phyloP scores from a whole-genome alignment of 148 eudicot genomes.

The Camellia granthamiana region DNA sequence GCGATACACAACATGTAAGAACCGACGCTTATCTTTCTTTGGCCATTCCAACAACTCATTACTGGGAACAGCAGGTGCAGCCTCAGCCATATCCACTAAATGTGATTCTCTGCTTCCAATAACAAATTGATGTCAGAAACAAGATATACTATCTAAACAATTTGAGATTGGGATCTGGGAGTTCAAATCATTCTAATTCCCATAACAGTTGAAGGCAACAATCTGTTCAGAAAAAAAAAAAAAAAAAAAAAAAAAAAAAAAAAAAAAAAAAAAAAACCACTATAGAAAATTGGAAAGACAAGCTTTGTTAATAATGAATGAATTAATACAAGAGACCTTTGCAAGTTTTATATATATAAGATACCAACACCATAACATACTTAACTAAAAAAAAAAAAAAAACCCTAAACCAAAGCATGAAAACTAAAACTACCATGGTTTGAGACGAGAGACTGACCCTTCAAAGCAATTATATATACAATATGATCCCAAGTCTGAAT shows the following conservation, averaged over 20 bases:
- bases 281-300: background rate
- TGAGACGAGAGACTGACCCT: background rate
- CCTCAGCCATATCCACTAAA: slow-evolving; percentile 57
- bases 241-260: too few species aligned
- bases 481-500: background rate
- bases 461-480: background rate
- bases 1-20: slow-evolving; percentile 84
- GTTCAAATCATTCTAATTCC: background rate
- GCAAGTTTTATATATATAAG: too few species aligned
- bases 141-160: background rate
- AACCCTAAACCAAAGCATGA: background rate
- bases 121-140: background rate
- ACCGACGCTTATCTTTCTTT: slow-evolving; percentile 68
- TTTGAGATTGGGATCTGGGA: background rate
- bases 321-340: background rate
- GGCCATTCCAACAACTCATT: slow-evolving; percentile 75
- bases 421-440: background rate
- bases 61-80: slow-evolving; percentile 40
- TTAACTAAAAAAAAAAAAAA: background rate
- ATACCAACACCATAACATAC: too few species aligned
- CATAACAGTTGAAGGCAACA: background rate
- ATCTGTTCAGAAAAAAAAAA: too few species aligned
- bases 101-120: slow-evolving; percentile 3
- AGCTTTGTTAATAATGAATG: background rate
- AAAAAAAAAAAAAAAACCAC: too few species aligned